Evolutionary conservation across 306 rosid species (phyloP).

Genomic region (Urtica urens): DNA sequence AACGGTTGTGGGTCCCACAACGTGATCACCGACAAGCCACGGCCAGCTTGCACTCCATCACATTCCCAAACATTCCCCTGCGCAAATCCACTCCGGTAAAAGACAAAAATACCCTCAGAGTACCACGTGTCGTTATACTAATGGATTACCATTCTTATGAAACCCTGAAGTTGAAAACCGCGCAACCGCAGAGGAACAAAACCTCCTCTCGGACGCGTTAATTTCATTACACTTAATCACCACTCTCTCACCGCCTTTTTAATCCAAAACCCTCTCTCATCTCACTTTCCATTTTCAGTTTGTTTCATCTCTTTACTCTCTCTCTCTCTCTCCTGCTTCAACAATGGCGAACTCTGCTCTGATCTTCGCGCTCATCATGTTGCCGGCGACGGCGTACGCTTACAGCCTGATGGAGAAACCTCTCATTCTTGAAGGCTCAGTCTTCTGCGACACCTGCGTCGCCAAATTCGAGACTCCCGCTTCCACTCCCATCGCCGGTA

Average conservation of each 20-base stretch:
- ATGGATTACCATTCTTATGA: neutral
- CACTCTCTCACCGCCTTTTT: neutral
- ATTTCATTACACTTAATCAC: neutral
- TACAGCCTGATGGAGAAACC: constrained; percentile 46
- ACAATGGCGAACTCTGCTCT: constrained; percentile 30
- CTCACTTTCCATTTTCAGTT: neutral
- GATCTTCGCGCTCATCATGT: constrained; percentile 33
- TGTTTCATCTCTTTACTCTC: neutral
- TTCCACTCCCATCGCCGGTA: constrained; percentile 61
- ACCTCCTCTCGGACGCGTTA: neutral
- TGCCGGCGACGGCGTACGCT: constrained; percentile 68
- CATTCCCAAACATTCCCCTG: neutral
- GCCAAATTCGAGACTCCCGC: constrained; percentile 83
- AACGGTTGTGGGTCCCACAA: no score
- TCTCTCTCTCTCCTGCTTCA: neutral
- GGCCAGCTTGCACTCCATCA: neutral
- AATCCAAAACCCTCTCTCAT: neutral
- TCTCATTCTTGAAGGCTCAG: constrained; percentile 43
- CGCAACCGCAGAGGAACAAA: neutral
- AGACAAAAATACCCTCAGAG: neutral
- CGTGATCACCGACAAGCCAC: no score
- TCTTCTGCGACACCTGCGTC: constrained; percentile 74
- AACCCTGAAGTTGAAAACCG: neutral
- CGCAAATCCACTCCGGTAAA: no score
- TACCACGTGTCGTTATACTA: neutral